phyloP scores from a whole-genome alignment of 23 red algal species.

The Rhodosorus marinus region DNA sequence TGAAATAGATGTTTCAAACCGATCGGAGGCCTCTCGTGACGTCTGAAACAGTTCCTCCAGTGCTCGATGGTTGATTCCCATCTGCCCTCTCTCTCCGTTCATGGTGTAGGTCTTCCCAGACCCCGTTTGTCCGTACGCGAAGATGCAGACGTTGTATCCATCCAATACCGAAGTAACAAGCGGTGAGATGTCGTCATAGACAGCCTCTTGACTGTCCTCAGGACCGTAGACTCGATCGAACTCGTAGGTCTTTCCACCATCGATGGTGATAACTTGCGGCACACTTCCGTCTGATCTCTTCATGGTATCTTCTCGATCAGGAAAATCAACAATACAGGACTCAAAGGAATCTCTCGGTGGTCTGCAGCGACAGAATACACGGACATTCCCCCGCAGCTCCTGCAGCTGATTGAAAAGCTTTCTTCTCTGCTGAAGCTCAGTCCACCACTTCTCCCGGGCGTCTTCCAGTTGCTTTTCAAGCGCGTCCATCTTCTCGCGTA shows the following conservation, averaged over 20 bases:
- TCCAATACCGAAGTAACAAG: conserved; percentile 69
- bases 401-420: conserved; percentile 84
- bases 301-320: background rate
- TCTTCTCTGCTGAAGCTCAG: conserved; percentile 58
- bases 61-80: conserved; percentile 78
- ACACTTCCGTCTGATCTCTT: no score
- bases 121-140: conserved; percentile 91
- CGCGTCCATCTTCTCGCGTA: conserved; percentile 6
- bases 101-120: conserved; percentile 97
- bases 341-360: conserved; percentile 16
- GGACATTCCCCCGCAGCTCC: conserved; percentile 89
- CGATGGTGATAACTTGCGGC: conserved; percentile 1
- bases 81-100: conserved; percentile 26
- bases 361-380: conserved; percentile 89
- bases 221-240: conserved; percentile 85
- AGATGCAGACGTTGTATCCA: conserved; percentile 97
- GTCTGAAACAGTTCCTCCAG: conserved; percentile 69
- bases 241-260: conserved; percentile 38
- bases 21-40: conserved; percentile 37
- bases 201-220: conserved; percentile 15
- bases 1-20: conserved; percentile 26
- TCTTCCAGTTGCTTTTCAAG: conserved; percentile 14
- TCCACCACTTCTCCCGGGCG: conserved; percentile 17
- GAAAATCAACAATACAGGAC: background rate
- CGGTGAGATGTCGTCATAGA: conserved; percentile 71